Conservation (phyloP, 208 protist species). For the Acanthamoeba lenticulata region DNA sequence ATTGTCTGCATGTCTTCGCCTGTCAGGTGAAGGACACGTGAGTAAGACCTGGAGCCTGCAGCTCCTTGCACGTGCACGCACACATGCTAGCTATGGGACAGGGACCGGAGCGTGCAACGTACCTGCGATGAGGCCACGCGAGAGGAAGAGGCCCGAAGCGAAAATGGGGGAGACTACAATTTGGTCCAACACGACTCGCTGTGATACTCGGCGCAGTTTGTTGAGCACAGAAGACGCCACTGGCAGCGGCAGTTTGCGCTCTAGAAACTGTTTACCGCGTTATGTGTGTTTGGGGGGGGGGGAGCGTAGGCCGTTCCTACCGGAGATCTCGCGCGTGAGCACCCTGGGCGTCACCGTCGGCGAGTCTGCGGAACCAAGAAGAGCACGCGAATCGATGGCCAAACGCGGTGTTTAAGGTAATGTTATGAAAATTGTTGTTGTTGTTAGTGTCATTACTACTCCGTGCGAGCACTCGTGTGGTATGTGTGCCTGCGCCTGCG, state of each 20-base stretch:
- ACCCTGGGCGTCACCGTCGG: no score
- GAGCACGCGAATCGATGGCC: no score
- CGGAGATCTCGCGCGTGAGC: no score
- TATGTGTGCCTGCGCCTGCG: no score
- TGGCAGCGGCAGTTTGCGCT: background rate
- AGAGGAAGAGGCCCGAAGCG: conserved; percentile 1
- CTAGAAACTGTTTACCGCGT: background rate
- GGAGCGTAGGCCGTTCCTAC: no score
- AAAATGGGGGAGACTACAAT: conserved; percentile 16
- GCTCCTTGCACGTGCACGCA: background rate
- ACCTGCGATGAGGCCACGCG: conserved; percentile 27
- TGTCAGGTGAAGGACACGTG: background rate
- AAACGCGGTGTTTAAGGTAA: no score
- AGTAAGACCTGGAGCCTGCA: background rate
- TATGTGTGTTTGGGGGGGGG: background rate
- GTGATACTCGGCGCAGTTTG: background rate
- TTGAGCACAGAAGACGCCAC: background rate
- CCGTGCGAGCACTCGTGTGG: no score
- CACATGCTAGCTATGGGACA: no score
- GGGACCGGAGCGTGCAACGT: background rate
- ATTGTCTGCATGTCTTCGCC: background rate
- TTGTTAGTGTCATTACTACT: no score
- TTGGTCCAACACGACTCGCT: conserved; percentile 10
- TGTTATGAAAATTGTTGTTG: no score
- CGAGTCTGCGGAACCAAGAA: no score